Percentiles rank a stretch among this genome's conserved stretches.
Conservation (phyloP, 1,284 basidiomycete genomes). For the Laetiporus sulphureus region DNA sequence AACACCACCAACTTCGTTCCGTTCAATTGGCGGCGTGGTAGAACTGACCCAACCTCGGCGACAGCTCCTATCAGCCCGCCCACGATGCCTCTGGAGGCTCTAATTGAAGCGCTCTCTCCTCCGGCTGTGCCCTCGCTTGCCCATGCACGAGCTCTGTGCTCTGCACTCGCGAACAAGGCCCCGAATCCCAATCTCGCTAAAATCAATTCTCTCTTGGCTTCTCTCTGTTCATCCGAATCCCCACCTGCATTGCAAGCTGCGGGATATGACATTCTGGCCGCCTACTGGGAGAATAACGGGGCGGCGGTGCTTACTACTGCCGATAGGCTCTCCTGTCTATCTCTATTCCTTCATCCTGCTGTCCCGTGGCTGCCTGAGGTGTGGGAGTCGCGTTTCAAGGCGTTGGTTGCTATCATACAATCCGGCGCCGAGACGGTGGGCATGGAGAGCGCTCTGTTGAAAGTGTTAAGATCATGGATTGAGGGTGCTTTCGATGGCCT, state of each 20-base stretch:
- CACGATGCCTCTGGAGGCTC: conserved; percentile 21
- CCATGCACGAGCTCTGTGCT: conserved; percentile 24
- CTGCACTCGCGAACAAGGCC: conserved; percentile 16
- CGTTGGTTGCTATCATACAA: conserved; percentile 52
- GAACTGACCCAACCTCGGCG: conserved; percentile 27
- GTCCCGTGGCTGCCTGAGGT: conserved; percentile 53
- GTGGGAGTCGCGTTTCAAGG: conserved; percentile 65
- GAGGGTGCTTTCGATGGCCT: conserved; percentile 53
- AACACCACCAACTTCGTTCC: conserved; percentile 36
- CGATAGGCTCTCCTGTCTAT: conserved; percentile 55
- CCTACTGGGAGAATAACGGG: conserved; percentile 56
- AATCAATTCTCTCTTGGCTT: conserved; percentile 50
- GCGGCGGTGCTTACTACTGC: conserved; percentile 38
- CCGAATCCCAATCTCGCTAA: conserved; percentile 21
- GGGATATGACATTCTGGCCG: conserved; percentile 63
- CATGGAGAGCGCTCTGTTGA: conserved; percentile 50
- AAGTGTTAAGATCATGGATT: conserved; percentile 56
- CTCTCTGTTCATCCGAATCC: conserved; percentile 45
- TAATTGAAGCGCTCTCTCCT: conserved; percentile 27
- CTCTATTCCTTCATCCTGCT: conserved; percentile 43
- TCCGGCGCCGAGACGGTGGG: conserved; percentile 55
- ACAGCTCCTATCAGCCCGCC: conserved; percentile 18
- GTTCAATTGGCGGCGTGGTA: conserved; percentile 38
- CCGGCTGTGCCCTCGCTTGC: conserved; percentile 30
- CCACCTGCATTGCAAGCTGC: conserved; percentile 53